phyloP scores from a whole-genome alignment of 768 basidiomycete genomes.

The Leccinum aurantiacum region DNA sequence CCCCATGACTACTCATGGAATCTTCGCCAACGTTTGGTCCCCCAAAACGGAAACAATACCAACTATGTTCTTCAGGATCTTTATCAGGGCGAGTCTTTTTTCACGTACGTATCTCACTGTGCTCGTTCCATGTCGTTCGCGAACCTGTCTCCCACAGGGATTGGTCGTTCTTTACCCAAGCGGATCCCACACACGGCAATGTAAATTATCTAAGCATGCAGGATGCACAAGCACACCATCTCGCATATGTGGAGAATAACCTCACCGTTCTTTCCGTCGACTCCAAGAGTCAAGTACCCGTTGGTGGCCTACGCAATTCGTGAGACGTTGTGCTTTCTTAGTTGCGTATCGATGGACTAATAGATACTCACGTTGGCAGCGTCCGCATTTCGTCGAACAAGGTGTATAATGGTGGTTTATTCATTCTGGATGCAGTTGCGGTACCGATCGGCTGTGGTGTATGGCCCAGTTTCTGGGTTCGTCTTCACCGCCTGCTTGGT shows the following conservation, averaged over 20 bases:
- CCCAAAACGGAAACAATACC: constrained; percentile 13
- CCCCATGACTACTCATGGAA: constrained; percentile 2
- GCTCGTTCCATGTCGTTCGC: background rate
- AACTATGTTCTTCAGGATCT: constrained; percentile 35
- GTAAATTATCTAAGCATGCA: constrained; percentile 56
- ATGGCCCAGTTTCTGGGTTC: constrained; percentile 59
- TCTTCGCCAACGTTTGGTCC: constrained; percentile 14
- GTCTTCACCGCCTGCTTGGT: constrained; percentile 11
- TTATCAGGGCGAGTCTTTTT: constrained; percentile 49
- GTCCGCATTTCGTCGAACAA: constrained; percentile 67
- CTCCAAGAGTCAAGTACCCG: constrained; percentile 43
- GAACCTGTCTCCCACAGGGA: constrained; percentile 37
- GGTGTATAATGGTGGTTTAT: constrained; percentile 59
- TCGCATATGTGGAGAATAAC: constrained; percentile 61
- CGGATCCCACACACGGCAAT: constrained; percentile 69
- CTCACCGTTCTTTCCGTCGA: constrained; percentile 65
- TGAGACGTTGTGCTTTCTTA: constrained; percentile 22
- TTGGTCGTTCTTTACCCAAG: constrained; percentile 59
- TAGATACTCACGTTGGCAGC: constrained; percentile 32
- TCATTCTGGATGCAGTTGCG: constrained; percentile 66
- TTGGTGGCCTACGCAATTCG: constrained; percentile 55
- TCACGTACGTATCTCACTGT: constrained; percentile 44
- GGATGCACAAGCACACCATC: constrained; percentile 48
- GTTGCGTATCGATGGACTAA: background rate
- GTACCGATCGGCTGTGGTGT: constrained; percentile 71